phyloP scores from a whole-genome alignment of 139 green algal species.

The Closterium sp. region DNA sequence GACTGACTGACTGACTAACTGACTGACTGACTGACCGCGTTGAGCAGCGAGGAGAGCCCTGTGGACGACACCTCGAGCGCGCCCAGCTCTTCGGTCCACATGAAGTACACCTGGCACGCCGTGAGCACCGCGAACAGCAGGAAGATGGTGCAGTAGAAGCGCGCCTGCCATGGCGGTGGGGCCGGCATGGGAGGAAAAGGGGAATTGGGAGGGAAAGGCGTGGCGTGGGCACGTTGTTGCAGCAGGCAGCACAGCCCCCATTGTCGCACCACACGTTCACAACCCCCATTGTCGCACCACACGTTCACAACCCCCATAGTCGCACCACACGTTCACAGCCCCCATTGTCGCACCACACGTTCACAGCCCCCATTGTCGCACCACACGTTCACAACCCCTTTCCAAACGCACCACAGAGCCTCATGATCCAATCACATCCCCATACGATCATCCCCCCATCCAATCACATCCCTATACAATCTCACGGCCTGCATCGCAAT shows the following conservation, averaged over 20 bases:
- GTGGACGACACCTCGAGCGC: neutral
- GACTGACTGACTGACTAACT: too few relatives aligned
- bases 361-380: neutral
- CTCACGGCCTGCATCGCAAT: neutral
- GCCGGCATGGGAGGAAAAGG: neutral
- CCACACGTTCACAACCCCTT: neutral
- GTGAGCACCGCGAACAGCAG: neutral
- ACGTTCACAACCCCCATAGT: neutral
- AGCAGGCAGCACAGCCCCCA: neutral
- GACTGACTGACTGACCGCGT: neutral
- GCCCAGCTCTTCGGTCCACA: neutral
- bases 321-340: too few relatives aligned
- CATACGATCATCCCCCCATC: neutral
- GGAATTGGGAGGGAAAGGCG: neutral
- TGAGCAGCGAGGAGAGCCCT: neutral
- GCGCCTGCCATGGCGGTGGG: neutral
- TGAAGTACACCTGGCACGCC: neutral
- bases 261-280: neutral
- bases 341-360: neutral
- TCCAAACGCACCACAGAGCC: too few relatives aligned
- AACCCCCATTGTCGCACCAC: neutral
- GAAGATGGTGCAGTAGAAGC: neutral
- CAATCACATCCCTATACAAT: neutral
- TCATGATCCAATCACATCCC: neutral
- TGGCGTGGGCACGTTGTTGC: neutral